These are phyloP conservation scores for Imleria badia DNA, from an alignment of 768 basidiomycete genomes.

Conservation along the genomic window DNA sequence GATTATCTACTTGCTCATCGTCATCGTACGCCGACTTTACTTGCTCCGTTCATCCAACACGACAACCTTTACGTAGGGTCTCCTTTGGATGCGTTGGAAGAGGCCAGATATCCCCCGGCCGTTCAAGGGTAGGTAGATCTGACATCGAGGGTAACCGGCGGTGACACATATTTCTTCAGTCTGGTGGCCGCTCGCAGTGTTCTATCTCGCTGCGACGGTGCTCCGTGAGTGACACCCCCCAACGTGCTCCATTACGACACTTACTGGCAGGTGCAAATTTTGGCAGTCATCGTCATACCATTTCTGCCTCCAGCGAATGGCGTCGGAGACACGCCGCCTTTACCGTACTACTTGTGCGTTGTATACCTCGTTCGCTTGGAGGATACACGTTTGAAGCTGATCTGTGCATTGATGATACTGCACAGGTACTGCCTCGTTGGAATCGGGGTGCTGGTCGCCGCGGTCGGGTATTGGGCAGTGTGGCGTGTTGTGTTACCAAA, in stretches of 20 bases:
- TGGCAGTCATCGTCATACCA: slow-evolving; percentile 52
- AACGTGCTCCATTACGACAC: slow-evolving; percentile 6
- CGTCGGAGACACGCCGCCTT: slow-evolving; percentile 57
- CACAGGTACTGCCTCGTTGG: slow-evolving; percentile 53
- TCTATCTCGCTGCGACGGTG: slow-evolving; percentile 50
- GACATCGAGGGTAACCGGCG: background rate
- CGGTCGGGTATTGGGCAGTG: slow-evolving; percentile 52
- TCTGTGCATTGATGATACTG: background rate
- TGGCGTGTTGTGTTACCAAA: slow-evolving; percentile 53
- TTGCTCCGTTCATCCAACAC: slow-evolving; percentile 19
- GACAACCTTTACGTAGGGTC: slow-evolving; percentile 35
- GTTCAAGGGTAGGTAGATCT: slow-evolving; percentile 44
- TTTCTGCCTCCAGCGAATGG: slow-evolving; percentile 54
- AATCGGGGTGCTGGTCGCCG: slow-evolving; percentile 45
- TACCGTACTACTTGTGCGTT: slow-evolving; percentile 54
- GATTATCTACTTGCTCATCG: slow-evolving; percentile 55
- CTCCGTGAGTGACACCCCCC: slow-evolving; percentile 42
- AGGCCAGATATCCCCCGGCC: slow-evolving; percentile 48
- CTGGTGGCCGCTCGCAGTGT: slow-evolving; percentile 54
- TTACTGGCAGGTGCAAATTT: background rate
- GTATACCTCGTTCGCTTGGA: background rate
- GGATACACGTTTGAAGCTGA: slow-evolving; percentile 37
- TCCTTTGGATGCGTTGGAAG: slow-evolving; percentile 56
- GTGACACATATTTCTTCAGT: slow-evolving; percentile 30
- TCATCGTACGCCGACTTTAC: slow-evolving; percentile 39